Evolutionary conservation across 2,329 filamentous ascomycete genomes (phyloP), one percentile per base, ranked within the genome.

Genomic region (Fonsecaea multimorphosa): DNA sequence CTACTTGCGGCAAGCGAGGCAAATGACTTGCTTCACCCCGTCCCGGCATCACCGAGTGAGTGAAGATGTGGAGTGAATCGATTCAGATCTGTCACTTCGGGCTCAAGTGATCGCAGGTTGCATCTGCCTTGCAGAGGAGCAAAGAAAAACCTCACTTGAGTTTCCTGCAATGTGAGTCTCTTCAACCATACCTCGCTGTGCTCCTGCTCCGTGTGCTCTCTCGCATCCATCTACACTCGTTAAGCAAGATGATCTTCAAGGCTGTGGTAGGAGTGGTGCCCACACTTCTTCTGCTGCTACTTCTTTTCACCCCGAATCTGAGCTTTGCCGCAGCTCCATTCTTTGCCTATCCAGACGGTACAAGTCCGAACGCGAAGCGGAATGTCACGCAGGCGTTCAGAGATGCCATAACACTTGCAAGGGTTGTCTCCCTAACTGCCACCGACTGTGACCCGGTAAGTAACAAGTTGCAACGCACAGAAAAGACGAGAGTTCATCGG

Each of bases 401-500:
- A 49, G 61, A 63, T n/a, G 54, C 54, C 2, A 51, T 63, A 19
- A 63, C 61, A 14, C 61, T 63, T 32, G 61, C 61, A n/a, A 57
- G 32, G 34, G 31, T 63, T 9, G 61, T 58, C n/a, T 22, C 31
- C 8, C 27, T 58, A 19, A 63, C 40, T 6, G 61, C 53, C 27
- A 51, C 27, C 4, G 38, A 56, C 24, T 63, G 61, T 53, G 61
- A 63, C 31, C 53, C 36, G 19, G 61, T 63, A 51, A 51, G 61
- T 46, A 3, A 16, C 32, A 12, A 7, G 32, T 6, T 16, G 49
- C 1, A 8, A 31, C 29, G 3, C 3, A 31, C 8, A 31, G 29
- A 31, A 31, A 31, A 8, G 29, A 31, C 29, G 29, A 31, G 29
- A 31, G 29, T 31, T 8, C 29, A 31, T 31, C n/a, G n/a, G 29